A percentile compares a stretch with the other conserved stretches of the same genome.
phyloP scores from a whole-genome alignment of 2,329 filamentous ascomycete genomes.

The Allantophomopsis cytisporea region DNA sequence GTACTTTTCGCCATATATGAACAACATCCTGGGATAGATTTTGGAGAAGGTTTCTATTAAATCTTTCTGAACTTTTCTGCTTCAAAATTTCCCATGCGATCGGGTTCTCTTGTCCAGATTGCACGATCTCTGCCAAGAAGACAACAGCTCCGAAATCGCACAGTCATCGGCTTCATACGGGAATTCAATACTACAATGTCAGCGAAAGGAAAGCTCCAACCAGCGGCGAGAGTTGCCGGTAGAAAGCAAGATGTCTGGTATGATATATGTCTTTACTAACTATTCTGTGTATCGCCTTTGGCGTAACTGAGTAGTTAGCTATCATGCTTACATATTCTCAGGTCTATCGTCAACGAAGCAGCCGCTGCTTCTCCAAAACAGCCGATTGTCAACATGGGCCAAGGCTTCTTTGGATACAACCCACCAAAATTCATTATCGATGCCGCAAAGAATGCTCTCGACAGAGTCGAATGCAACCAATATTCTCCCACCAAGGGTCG shows the following conservation, averaged over 20 bases:
- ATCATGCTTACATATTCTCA: slow-evolving; percentile 74
- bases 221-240: slow-evolving; percentile 36
- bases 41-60: too few species aligned
- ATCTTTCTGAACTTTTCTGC: too few species aligned
- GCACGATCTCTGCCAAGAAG: background rate
- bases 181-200: slow-evolving; percentile 14
- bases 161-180: background rate
- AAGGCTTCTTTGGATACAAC: slow-evolving; percentile 76
- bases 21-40: too few species aligned
- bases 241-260: slow-evolving; percentile 46
- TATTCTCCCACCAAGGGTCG: slow-evolving; percentile 94
- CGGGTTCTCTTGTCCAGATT: background rate
- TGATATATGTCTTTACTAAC: slow-evolving; percentile 2
- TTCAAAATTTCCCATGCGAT: background rate
- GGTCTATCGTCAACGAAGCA: slow-evolving; percentile 45
- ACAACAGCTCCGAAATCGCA: background rate
- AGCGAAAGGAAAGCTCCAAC: slow-evolving; percentile 25
- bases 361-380: slow-evolving; percentile 42
- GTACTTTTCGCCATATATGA: too few species aligned
- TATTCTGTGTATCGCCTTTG: background rate
- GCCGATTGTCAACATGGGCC: slow-evolving; percentile 46
- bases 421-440: slow-evolving; percentile 77
- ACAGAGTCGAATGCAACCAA: slow-evolving; percentile 94
- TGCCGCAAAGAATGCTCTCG: slow-evolving; percentile 79
- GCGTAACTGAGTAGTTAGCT: slow-evolving; percentile 29